A percentile compares a stretch with the other conserved stretches of the same genome.
phyloP scores from a whole-genome alignment of 78 protist species.

The Dictyostelium brefeldianum region DNA sequence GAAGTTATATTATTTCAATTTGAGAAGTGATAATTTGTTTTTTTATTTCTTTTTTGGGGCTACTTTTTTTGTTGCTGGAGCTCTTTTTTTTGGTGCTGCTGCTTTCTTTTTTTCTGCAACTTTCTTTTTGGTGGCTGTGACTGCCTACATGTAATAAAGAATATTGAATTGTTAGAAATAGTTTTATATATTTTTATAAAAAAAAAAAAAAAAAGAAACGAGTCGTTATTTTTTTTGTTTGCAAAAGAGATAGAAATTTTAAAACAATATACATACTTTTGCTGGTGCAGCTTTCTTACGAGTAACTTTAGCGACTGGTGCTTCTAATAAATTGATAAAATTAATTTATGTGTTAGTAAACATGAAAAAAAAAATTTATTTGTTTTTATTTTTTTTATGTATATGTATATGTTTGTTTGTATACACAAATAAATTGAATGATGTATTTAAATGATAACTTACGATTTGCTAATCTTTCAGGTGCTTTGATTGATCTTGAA shows the following conservation, averaged over 20 bases:
- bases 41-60: background rate
- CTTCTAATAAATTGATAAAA: background rate
- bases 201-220: background rate
- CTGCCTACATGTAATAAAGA: background rate
- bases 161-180: background rate
- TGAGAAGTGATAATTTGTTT: background rate
- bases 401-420: no score
- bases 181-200: background rate
- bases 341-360: background rate
- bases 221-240: background rate
- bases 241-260: no score
- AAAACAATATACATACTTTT: background rate
- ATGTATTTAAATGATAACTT: background rate
- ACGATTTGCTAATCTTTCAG: constrained; percentile 1
- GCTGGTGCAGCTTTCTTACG: background rate
- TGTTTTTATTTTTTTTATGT: no score
- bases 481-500: background rate
- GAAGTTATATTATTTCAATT: no score
- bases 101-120: background rate
- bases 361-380: background rate
- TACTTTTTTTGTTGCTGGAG: background rate
- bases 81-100: background rate
- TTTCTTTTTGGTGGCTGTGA: background rate
- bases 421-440: no score
- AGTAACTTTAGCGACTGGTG: background rate